Conservation (phyloP, 1,284 basidiomycete genomes). For the Apiotrichum gamsii region DNA sequence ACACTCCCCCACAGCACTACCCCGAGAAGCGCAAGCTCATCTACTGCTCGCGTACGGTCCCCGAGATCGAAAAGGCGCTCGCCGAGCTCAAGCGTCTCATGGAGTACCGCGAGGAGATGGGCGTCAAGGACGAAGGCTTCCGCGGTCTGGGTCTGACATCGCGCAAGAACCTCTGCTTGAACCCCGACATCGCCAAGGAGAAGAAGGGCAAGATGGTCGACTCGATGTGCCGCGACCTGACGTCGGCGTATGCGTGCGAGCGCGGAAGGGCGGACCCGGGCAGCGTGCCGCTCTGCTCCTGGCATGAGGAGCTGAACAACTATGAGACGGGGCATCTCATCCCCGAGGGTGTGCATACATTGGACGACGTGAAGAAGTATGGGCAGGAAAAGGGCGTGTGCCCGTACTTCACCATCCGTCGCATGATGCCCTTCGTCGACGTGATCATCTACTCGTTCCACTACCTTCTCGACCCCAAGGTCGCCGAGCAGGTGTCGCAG, state of each 20-base stretch:
- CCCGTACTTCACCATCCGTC: conserved; percentile 92
- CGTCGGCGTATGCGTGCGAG: conserved; percentile 76
- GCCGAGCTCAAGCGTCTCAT: conserved; percentile 83
- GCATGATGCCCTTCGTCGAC: conserved; percentile 96
- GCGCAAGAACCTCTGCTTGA: conserved; percentile 93
- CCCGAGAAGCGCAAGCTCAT: conserved; percentile 88
- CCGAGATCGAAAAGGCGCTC: conserved; percentile 98
- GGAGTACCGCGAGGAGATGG: conserved; percentile 76
- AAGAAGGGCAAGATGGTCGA: conserved; percentile 98
- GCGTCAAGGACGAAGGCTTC: conserved; percentile 72
- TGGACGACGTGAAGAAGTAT: conserved; percentile 87
- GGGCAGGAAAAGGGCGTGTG: conserved; percentile 81
- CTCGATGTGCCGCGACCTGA: conserved; percentile 92
- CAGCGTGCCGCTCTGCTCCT: conserved; percentile 86
- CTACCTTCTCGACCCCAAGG: conserved; percentile 97
- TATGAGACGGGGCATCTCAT: conserved; percentile 79
- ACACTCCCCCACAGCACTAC: conserved; percentile 62
- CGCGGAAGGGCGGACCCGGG: conserved; percentile 82
- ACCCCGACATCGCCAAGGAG: conserved; percentile 90
- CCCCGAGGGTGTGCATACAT: conserved; percentile 83
- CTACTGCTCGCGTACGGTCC: conserved; percentile 99
- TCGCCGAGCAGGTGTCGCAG: conserved; percentile 97
- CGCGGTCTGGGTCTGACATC: conserved; percentile 89
- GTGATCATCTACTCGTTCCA: conserved; percentile 99
- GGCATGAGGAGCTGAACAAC: conserved; percentile 83